A percentile compares a stretch with the other conserved stretches of the same genome.
phyloP scores from a whole-genome alignment of 2,329 filamentous ascomycete species.

The Colletotrichum cuscutae region DNA sequence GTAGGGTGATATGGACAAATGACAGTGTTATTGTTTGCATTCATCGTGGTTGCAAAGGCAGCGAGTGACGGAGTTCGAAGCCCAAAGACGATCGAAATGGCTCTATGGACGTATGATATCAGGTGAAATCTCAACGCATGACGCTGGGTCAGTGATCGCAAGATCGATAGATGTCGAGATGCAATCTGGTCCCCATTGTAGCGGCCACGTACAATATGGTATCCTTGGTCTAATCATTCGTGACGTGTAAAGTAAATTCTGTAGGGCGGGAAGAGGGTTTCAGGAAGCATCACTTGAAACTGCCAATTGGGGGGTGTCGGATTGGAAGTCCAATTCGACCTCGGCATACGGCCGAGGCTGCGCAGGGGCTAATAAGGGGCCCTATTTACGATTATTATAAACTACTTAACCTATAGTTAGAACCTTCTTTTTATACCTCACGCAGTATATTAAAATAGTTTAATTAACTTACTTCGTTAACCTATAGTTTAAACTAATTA shows the following conservation, averaged over 20 bases:
- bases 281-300: not conserved
- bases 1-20: not conserved
- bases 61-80: not conserved
- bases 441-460: no score
- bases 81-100: not conserved
- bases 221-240: no score
- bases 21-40: not conserved
- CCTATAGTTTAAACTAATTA: no score
- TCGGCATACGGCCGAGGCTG: no score
- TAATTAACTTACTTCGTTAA: no score
- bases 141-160: not conserved
- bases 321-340: no score
- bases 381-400: no score
- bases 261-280: not conserved
- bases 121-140: not conserved
- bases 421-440: no score
- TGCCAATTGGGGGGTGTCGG: not conserved
- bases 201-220: not conserved
- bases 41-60: not conserved
- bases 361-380: no score
- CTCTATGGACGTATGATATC: no score
- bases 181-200: not conserved
- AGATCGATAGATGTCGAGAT: not conserved
- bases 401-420: no score
- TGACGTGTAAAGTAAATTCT: no score